Evolutionary conservation across 768 basidiomycete genomes (phyloP), one percentile per base, ranked within the genome.

Genomic region (Collybiopsis confluens): DNA sequence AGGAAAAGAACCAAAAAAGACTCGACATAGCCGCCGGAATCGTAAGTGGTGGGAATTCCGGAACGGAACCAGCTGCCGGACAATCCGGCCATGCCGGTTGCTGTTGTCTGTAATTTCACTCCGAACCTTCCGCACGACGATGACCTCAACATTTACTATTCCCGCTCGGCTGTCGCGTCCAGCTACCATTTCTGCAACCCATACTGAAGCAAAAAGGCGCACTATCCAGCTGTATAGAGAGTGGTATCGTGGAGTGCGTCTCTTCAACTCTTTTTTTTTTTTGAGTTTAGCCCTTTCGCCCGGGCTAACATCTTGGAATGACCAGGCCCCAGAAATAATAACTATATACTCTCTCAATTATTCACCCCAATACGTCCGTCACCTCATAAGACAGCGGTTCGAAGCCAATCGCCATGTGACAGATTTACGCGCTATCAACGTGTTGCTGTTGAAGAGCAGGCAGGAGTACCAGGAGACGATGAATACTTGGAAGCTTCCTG

Each of bases 391-490:
- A 59, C 82, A 85, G 61, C 81, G 85, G 55, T 98, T 96, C 60
- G 96, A 98, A 69, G 76, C 78, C 58, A 89, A 96, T 75, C 80
- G 86, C 51, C 75, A 88, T 62, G 83, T 97, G 36, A 82, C 85
- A 42, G 92, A 98, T 72, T 71, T 80, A 24, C 82, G 84, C 52
- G 83, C 88, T 21, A 83, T 98, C 65, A 93, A 99, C 67, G 73
- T 96, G 42, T 76, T 98, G 61, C 64, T 97, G 37, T 78, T 88
- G 64, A 98, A 98, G 76, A 78, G 82, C 49, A 76, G 83, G 58
- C 88, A 85, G 72, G 93, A 98, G 60, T 91, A 84, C 64, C 96
- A 98, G 76, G 96, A 98, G 77, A 87, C 88, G 49, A 76, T 97
- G 77, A 98, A 98, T 65, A 82, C 80, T 62, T 98, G 94, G 94